Evolutionary conservation across 495 filamentous ascomycete species (phyloP), one percentile per base, ranked within the genome.

Genomic region (Hyaloscypha variabilis): DNA sequence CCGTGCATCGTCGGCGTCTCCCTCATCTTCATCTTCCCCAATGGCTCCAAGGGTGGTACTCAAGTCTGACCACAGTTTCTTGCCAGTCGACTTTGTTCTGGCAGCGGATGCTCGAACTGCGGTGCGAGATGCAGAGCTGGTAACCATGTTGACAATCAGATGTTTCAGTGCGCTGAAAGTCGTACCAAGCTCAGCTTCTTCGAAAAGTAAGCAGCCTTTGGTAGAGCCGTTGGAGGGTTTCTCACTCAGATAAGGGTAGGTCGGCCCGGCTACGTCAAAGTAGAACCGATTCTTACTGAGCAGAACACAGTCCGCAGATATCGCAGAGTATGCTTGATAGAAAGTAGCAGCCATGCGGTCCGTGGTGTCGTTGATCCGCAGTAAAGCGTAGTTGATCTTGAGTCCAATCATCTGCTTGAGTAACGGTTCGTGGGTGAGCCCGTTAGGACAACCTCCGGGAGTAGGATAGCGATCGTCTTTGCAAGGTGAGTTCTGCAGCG

Each of bases 341-440:
- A 78, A 77, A 10, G 13, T 13, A 19, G 56, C 67, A 19, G 69
- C 72, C 77, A 79, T 79, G 19, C 66, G 64, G 42, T 77, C 73
- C n/a, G 77, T 79, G 3, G 0, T 14, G 14, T 11, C 1, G 56
- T 65, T 74, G 68, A 79, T 75, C 3, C 73, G 70, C 10, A 79
- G 71, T 0, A 79, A 65, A 21, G 72, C 66, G 50, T 78, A 79
- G 72, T 79, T 76, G 69, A 79, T 71, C 28, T 65, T 70, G 52
- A 75, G 58, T 8, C 23, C 52, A 17, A 77, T 29, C 72, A 79
- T 66, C 34, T 65, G 49, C 34, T 65, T 30, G 31, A 79, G 34
- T 23, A 79, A 24, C 4, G 71, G 65, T 25, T 66, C 62, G 63
- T 76, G 60, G 14, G 67, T 72, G 11, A 79, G 69, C 3, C 64